phyloP scores from a whole-genome alignment of 495 filamentous ascomycete genomes.

The Penicillium pulvis region DNA sequence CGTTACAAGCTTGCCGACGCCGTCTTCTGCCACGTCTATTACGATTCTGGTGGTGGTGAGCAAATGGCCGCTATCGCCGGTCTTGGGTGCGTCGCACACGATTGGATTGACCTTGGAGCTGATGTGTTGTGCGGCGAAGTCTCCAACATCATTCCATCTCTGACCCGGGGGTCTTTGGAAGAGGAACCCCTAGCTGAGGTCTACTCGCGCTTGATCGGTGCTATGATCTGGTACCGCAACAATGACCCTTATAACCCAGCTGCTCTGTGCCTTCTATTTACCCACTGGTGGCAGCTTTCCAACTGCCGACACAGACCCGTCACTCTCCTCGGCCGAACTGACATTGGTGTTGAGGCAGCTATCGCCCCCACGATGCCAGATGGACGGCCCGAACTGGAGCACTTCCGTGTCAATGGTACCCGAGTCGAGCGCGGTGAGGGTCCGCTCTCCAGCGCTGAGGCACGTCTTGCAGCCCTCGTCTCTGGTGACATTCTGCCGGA shows the following conservation, averaged over 20 bases:
- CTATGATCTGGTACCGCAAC: constrained; percentile 20
- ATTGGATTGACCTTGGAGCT: constrained; percentile 16
- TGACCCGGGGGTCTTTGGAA: constrained; percentile 13
- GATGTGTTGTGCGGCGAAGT: constrained; percentile 15
- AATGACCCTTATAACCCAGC: constrained; percentile 17
- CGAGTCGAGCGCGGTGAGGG: constrained; percentile 12
- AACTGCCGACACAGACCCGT: constrained; percentile 17
- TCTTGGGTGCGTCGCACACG: constrained; percentile 14
- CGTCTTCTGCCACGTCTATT: constrained; percentile 18
- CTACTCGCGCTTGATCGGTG: constrained; percentile 13
- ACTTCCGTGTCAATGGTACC: constrained; percentile 14
- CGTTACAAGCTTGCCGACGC: constrained; percentile 17
- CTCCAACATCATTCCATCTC: constrained; percentile 14
- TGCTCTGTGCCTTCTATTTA: constrained; percentile 13
- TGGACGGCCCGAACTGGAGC: constrained; percentile 13
- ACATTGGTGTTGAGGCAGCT: constrained; percentile 7
- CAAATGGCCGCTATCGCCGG: constrained; percentile 20
- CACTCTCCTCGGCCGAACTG: constrained; percentile 15
- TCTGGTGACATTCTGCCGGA: constrained; percentile 4
- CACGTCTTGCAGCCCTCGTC: constrained; percentile 7
- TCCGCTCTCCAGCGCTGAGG: constrained; percentile 13
- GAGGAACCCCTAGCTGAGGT: constrained; percentile 11
- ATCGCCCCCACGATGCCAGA: constrained; percentile 16
- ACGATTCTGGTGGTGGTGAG: constrained; percentile 17
- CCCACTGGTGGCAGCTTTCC: constrained; percentile 19